Percentiles rank a stretch among this genome's conserved stretches.
phyloP scores from a whole-genome alignment of 345 rosid genomes.

The Salix udensis region DNA sequence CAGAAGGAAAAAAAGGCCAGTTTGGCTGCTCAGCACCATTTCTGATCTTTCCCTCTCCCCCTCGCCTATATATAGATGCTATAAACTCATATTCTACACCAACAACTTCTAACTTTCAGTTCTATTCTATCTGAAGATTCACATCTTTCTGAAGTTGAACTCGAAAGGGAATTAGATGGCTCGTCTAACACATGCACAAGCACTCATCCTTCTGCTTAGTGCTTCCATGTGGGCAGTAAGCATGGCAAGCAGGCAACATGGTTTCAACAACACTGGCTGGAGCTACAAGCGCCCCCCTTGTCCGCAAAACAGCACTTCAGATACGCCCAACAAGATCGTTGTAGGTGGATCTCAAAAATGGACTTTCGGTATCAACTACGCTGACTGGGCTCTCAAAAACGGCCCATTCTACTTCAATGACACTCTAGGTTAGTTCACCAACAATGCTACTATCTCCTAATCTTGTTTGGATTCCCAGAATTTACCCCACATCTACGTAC shows the following conservation, averaged over 20 bases:
- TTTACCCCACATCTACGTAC: too few species aligned
- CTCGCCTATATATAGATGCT: constrained; percentile 5
- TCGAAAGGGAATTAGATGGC: constrained; percentile 10
- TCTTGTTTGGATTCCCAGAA: too few species aligned
- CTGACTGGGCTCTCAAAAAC: constrained; percentile 51
- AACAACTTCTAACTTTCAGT: not conserved
- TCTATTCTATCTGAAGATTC: not conserved
- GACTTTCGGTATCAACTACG: constrained; percentile 60
- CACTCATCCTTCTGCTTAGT: constrained; percentile 2
- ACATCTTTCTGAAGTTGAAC: not conserved
- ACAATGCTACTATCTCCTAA: too few species aligned
- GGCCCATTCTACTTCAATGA: constrained; percentile 62
- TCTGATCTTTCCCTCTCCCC: not conserved
- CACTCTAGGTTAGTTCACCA: constrained; percentile 44
- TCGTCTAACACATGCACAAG: not conserved
- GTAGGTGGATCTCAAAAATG: constrained; percentile 70
- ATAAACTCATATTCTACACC: not conserved
- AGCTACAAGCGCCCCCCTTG: not conserved
- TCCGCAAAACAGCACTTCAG: not conserved
- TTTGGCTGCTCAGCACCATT: constrained; percentile 20
- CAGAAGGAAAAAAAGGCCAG: not conserved
- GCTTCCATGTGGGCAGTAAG: constrained; percentile 22
- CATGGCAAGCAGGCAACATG: constrained; percentile 20
- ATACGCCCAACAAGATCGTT: constrained; percentile 35
- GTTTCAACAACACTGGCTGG: constrained; percentile 27